These are phyloP conservation scores for Eucalyptus erythrocorys DNA, from an alignment of 345 rosid genomes.

Conservation along the genomic window DNA sequence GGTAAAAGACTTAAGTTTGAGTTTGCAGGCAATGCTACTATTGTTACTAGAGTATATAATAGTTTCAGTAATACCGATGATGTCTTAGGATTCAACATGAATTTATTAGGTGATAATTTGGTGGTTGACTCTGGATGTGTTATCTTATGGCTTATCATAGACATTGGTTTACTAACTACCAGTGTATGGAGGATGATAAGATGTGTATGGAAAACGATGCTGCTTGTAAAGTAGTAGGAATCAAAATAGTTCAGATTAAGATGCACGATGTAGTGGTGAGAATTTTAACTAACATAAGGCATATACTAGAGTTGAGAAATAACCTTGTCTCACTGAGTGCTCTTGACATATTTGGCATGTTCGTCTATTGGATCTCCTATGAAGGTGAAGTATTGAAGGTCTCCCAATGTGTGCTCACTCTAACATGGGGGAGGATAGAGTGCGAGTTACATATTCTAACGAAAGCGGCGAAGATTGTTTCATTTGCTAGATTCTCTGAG, in stretches of 20 bases:
- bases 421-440: background rate
- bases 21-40: too few relatives aligned
- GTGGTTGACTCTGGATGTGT: background rate
- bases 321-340: background rate
- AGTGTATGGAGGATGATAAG: background rate
- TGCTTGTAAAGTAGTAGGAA: background rate
- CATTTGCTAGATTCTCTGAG: background rate
- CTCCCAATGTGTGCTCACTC: background rate
- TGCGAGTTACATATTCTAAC: background rate
- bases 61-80: background rate
- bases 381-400: background rate
- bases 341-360: background rate
- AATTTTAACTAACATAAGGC: background rate
- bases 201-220: background rate
- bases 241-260: fast-evolving
- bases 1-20: background rate
- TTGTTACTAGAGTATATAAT: background rate
- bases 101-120: background rate
- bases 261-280: background rate
- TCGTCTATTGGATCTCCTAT: background rate
- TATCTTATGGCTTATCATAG: background rate
- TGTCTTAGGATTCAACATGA: background rate
- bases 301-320: background rate
- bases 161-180: background rate
- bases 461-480: fast-evolving